A percentile compares a stretch with the other conserved stretches of the same genome.
Evolutionary conservation across 805 yeast species (phyloP).

Genomic region (Saccharomyces jurei): DNA sequence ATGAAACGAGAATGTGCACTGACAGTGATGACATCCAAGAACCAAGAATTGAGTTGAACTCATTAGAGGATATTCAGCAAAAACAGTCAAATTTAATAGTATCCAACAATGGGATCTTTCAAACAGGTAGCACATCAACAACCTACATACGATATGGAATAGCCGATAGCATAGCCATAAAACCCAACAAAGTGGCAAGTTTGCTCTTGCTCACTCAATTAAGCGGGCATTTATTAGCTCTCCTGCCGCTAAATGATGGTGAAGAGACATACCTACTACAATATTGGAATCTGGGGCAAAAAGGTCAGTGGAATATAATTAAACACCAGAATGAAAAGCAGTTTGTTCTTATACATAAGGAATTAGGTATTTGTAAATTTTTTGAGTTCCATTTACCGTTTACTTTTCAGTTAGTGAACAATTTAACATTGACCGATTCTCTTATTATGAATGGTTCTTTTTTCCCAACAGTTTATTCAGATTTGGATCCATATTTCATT

Average conservation of each 20-base stretch:
- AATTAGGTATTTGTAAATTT: conserved; percentile 16
- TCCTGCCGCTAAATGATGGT: conserved; percentile 7
- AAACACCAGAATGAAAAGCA: conserved; percentile 7
- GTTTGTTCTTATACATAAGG: conserved; percentile 12
- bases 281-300: conserved; percentile 15
- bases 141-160: not conserved
- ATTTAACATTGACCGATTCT: conserved; percentile 14
- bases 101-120: not conserved
- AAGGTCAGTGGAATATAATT: conserved; percentile 15
- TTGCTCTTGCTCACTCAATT: conserved; percentile 10
- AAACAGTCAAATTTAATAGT: not conserved
- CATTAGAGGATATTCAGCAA: not conserved
- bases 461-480: conserved; percentile 8
- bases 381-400: conserved; percentile 11
- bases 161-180: conserved; percentile 2
- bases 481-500: conserved; percentile 7
- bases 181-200: conserved; percentile 2
- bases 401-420: conserved; percentile 17
- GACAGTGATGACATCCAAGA: not conserved
- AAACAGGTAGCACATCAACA: not conserved
- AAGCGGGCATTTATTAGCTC: conserved; percentile 13
- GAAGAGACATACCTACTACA: conserved; percentile 11
- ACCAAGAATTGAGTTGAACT: not conserved
- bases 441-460: conserved; percentile 12
- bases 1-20: not conserved